Evolutionary conservation across 2,329 filamentous ascomycete genomes (phyloP).

Genomic region (Neofusicoccum umdonicola): DNA sequence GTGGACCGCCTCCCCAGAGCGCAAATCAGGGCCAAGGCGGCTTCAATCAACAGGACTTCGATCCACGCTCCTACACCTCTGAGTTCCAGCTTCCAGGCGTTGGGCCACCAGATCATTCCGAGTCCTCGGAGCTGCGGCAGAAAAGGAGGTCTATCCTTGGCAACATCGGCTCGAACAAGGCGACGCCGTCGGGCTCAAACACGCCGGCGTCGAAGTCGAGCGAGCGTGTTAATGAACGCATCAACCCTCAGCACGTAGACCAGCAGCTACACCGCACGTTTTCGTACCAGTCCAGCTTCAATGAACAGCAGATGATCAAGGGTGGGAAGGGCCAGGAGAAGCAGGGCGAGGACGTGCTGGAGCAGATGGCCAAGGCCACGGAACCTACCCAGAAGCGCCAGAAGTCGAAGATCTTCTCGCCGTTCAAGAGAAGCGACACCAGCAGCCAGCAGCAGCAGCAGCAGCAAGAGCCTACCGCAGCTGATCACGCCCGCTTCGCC

Average conservation of each 20-base stretch:
- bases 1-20: background rate
- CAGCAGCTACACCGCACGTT: conserved; percentile 20
- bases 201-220: conserved; percentile 22
- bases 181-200: background rate
- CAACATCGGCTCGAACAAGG: conserved; percentile 39
- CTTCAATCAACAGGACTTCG: conserved; percentile 13
- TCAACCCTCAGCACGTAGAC: conserved; percentile 19
- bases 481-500: background rate
- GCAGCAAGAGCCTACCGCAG: background rate
- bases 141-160: conserved; percentile 20
- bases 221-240: conserved; percentile 19
- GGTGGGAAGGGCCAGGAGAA: background rate
- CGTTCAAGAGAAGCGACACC: conserved; percentile 3
- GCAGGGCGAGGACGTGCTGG: background rate
- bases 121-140: background rate
- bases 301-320: background rate
- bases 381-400: background rate
- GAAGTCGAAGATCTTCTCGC: background rate
- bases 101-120: conserved; percentile 27
- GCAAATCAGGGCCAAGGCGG: background rate
- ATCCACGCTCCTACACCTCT: conserved; percentile 40
- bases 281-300: conserved; percentile 28
- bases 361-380: background rate
- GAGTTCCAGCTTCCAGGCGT: conserved; percentile 41
- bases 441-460: background rate